phyloP scores from a whole-genome alignment of 2,329 filamentous ascomycete species.

The Trichoderma hamatum region DNA sequence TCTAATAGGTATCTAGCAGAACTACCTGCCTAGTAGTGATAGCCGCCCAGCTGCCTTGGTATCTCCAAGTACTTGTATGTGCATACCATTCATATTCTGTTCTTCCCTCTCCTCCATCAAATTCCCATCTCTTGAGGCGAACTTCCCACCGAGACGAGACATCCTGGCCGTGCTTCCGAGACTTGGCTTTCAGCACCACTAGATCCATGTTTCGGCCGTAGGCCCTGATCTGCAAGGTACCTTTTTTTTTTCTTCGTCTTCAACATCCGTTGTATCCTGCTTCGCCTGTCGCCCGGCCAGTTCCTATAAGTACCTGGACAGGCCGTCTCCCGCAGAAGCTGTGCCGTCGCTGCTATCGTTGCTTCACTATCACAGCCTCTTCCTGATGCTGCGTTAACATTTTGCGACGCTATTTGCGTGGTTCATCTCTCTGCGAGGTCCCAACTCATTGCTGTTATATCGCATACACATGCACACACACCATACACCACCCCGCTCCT shows the following conservation, averaged over 20 bases:
- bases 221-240: slow-evolving; percentile 32
- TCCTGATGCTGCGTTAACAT: not conserved
- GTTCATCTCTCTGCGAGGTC: not conserved
- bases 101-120: not conserved
- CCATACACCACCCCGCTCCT: slow-evolving; percentile 19
- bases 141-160: slow-evolving; percentile 13
- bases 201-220: slow-evolving; percentile 24
- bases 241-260: slow-evolving; percentile 29
- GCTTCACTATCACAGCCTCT: not conserved
- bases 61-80: slow-evolving; percentile 2
- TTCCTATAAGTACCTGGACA: not conserved
- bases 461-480: not conserved
- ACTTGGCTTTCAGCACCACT: slow-evolving; percentile 9
- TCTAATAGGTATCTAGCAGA: not conserved
- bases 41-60: not conserved
- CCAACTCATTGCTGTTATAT: not conserved
- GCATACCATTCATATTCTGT: not conserved
- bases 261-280: slow-evolving; percentile 24
- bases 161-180: slow-evolving; percentile 20
- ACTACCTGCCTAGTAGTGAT: not conserved
- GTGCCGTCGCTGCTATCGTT: not conserved
- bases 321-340: slow-evolving; percentile 1
- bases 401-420: not conserved
- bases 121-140: not conserved
- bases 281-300: not conserved